phyloP scores from a whole-genome alignment of 179 eudicot species.

The Carnegiea gigantea region DNA sequence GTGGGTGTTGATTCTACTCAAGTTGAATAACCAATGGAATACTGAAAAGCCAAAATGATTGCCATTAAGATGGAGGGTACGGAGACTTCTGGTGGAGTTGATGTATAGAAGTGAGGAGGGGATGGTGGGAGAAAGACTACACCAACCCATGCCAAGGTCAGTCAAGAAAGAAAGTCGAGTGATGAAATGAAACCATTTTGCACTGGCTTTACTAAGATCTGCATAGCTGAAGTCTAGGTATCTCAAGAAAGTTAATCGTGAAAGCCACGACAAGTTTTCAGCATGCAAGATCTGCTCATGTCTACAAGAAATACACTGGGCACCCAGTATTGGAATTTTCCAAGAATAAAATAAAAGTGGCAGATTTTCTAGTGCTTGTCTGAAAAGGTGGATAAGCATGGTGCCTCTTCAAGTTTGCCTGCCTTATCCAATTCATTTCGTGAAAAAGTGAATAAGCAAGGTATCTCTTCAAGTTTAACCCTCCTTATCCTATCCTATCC shows the following conservation, averaged over 20 bases:
- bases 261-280: conserved; percentile 31
- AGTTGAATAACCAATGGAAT: conserved; percentile 25
- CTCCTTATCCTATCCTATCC: too few species aligned
- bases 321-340: too few species aligned
- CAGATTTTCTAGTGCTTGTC: too few species aligned
- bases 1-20: conserved; percentile 10
- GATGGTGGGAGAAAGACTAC: background rate
- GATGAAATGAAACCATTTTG: conserved; percentile 13
- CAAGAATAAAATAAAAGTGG: too few species aligned
- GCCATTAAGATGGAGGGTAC: background rate
- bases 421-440: too few species aligned
- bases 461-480: too few species aligned
- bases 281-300: background rate
- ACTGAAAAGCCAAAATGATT: background rate
- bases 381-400: too few species aligned
- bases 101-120: conserved; percentile 9
- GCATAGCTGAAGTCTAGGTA: conserved; percentile 17
- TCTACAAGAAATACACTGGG: too few species aligned
- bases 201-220: conserved; percentile 19
- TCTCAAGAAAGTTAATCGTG: conserved; percentile 20
- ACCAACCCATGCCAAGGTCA: conserved; percentile 6
- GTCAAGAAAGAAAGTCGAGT: conserved; percentile 13
- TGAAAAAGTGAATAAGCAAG: too few species aligned
- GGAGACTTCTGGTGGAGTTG: conserved; percentile 9
- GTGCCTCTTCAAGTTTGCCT: too few species aligned